Conservation (phyloP, 352 stramenopile genomes). For the Halophytophthora polymorphica region DNA sequence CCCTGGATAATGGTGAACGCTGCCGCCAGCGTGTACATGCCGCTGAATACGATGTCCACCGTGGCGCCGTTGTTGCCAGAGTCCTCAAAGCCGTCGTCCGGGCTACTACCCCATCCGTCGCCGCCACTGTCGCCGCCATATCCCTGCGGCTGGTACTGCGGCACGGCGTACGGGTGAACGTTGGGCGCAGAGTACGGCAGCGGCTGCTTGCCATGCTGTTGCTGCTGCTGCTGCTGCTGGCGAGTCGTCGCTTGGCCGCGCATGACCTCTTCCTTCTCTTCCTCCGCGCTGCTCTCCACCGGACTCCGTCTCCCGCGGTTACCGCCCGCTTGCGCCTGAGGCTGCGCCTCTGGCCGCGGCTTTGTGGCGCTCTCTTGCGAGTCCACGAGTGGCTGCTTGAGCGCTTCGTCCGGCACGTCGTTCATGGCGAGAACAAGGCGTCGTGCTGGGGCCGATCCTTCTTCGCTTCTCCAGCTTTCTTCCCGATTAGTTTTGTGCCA, state of each 20-base stretch:
- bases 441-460: constrained; percentile 16
- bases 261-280: constrained; percentile 53
- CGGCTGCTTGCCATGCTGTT: constrained; percentile 29
- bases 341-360: constrained; percentile 6
- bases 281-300: constrained; percentile 37
- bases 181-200: constrained; percentile 69
- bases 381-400: constrained; percentile 69
- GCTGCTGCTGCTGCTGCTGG: constrained; percentile 21
- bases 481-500: too few species aligned
- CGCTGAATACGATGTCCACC: constrained; percentile 82
- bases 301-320: constrained; percentile 20
- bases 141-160: constrained; percentile 67
- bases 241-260: constrained; percentile 6
- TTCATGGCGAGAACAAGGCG: constrained; percentile 42
- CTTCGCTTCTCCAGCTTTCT: constrained; percentile 21
- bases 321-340: constrained; percentile 1
- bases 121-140: constrained; percentile 37
- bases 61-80: constrained; percentile 38
- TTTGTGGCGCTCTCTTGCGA: constrained; percentile 9
- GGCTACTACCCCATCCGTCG: constrained; percentile 35
- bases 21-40: constrained; percentile 83
- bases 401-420: constrained; percentile 71
- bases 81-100: constrained; percentile 41
- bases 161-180: constrained; percentile 78
- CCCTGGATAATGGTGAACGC: constrained; percentile 81